Evolutionary conservation across 2,329 filamentous ascomycete species (phyloP).

Genomic region (Massarina eburnea): DNA sequence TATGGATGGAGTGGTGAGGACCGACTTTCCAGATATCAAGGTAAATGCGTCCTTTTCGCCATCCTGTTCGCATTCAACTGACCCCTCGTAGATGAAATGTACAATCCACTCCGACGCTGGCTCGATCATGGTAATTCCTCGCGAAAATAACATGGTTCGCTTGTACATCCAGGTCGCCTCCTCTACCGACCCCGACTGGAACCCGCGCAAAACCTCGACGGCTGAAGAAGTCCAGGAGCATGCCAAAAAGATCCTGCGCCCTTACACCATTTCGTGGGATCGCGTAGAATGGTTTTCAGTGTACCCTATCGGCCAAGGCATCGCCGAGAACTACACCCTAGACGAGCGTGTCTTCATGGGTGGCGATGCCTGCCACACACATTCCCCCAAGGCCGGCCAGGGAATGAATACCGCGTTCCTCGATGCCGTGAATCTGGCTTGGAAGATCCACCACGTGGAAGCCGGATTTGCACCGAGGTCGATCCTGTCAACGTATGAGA

Average conservation of each 20-base stretch:
- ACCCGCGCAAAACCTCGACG: slow-evolving; percentile 62
- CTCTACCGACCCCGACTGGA: slow-evolving; percentile 62
- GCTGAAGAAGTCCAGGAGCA: slow-evolving; percentile 60
- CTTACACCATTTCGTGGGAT: slow-evolving; percentile 64
- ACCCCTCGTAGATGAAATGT: slow-evolving; percentile 59
- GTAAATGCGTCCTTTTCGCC: slow-evolving; percentile 28
- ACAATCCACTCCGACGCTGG: slow-evolving; percentile 67
- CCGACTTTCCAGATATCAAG: slow-evolving; percentile 65
- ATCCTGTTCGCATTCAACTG: slow-evolving; percentile 5
- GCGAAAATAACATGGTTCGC: slow-evolving; percentile 58
- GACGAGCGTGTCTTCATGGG: slow-evolving; percentile 68
- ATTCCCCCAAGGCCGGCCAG: slow-evolving; percentile 65
- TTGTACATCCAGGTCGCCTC: slow-evolving; percentile 63
- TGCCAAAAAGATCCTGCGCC: slow-evolving; percentile 61
- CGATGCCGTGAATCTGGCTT: slow-evolving; percentile 81
- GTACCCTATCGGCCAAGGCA: slow-evolving; percentile 67
- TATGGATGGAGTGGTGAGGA: slow-evolving; percentile 66
- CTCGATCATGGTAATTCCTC: slow-evolving; percentile 65
- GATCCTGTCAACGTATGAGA: slow-evolving; percentile 81
- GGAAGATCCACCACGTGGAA: slow-evolving; percentile 94
- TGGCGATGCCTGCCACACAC: slow-evolving; percentile 66
- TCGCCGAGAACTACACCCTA: slow-evolving; percentile 65
- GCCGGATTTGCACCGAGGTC: slow-evolving; percentile 74
- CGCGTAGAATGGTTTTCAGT: slow-evolving; percentile 68
- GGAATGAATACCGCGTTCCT: slow-evolving; percentile 65